Evolutionary conservation across 768 basidiomycete genomes (phyloP), one percentile per base, ranked within the genome.

Genomic region (Tulasnella sp.): DNA sequence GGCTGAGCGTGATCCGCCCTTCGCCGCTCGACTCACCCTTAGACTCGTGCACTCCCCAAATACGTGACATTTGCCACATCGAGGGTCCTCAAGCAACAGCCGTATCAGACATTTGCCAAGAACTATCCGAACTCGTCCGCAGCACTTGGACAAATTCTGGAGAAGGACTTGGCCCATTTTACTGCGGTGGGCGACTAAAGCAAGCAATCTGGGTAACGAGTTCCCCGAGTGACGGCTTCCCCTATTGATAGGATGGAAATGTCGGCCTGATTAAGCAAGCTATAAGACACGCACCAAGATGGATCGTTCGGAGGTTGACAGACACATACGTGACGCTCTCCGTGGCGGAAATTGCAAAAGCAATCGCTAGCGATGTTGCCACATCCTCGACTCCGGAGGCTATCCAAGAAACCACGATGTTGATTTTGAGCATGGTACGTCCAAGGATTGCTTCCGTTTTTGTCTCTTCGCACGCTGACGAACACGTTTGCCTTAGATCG

Each of bases 271-370:
- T 95, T 48, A 85, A 87, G 50, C 92, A 92, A 81, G 93, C 91
- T 2, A 86, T 95, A 40, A 89, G 90, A 7, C 90, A 91, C 22
- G 92, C 94, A 0, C 93, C 94, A 0, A 88, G 93, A 28, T 96
- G 95, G 92, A 87, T 90, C 74, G 90, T 96, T 83, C 92, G 91
- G 85, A 93, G 91, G 84, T 90, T 96, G 80, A 96, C 93, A 0
- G 90, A 90, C 76, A 96, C 96, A 2, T 97, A 96, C 83, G 88
- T 95, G 58, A 94, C 93, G 0, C 90, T 96, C 22, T 89, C 92
- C 48, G 86, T 96, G 11, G 85, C 88, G 0, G 94, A 96, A 82
- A 94, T 97, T 75, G 92, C 90, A 3, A 88, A 87, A 22, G 83
- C 85, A 2, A 82, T 89, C 41, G 87, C 86, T 3, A 85, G 88